Conservation (phyloP, 306 rosid species). For the Prunus salicina region DNA sequence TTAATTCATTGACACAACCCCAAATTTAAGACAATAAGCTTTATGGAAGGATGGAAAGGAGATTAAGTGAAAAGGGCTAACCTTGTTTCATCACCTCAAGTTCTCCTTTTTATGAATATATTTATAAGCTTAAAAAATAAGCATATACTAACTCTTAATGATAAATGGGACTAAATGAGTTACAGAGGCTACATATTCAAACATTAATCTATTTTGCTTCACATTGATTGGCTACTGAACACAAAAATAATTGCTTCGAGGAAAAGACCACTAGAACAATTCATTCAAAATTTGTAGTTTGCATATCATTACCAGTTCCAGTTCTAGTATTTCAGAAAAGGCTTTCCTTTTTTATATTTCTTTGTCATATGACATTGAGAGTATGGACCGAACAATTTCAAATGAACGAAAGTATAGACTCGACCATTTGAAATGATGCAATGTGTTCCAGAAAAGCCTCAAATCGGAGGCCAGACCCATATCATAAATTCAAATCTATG, state of each 20-base stretch:
- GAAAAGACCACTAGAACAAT: not conserved
- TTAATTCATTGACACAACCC: constrained; percentile 4
- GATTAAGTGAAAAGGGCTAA: not conserved
- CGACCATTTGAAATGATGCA: not conserved
- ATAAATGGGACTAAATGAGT: not conserved
- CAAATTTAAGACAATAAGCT: not conserved
- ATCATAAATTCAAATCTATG: not conserved
- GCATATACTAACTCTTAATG: not conserved
- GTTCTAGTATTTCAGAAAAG: not conserved
- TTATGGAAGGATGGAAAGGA: not conserved
- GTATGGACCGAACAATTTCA: not conserved
- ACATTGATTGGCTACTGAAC: not conserved
- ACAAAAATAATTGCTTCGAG: not conserved
- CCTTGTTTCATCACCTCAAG: not conserved
- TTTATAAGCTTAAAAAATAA: not conserved
- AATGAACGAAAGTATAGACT: not conserved
- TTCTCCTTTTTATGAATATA: not conserved
- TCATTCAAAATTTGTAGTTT: not conserved
- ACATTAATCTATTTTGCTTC: not conserved
- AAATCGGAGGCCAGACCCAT: not conserved
- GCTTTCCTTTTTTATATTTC: not conserved
- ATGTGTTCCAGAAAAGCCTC: not conserved
- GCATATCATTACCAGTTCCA: not conserved
- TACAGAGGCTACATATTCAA: not conserved
- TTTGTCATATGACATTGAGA: not conserved